These are phyloP conservation scores for Eucalyptus marginata DNA, from an alignment of 345 rosid genomes.

Conservation along the genomic window DNA sequence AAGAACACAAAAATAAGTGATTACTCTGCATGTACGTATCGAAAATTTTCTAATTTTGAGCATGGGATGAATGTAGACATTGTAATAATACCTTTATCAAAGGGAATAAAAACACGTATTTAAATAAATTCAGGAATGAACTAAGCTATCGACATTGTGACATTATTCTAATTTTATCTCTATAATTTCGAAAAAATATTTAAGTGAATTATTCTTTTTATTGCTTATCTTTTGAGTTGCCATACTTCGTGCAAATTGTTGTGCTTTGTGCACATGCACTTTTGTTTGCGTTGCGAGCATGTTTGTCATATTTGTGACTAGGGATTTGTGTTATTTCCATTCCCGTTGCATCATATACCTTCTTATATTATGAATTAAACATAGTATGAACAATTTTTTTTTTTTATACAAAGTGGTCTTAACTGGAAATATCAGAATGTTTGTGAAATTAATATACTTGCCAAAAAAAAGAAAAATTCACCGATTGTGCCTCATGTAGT, in stretches of 20 bases:
- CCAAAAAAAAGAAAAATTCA: too few relatives aligned
- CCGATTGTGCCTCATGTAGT: not conserved
- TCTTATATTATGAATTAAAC: too few relatives aligned
- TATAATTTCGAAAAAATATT: not conserved
- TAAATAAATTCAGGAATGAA: not conserved
- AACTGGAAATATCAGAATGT: not conserved
- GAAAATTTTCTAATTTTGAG: not conserved
- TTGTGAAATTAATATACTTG: not conserved
- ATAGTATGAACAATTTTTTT: too few relatives aligned
- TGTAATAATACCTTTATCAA: not conserved
- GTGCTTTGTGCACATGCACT: not conserved
- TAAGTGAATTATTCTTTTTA: not conserved
- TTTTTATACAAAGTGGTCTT: not conserved
- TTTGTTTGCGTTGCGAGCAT: fast-evolving
- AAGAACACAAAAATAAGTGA: not conserved
- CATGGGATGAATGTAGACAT: not conserved
- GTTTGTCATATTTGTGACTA: not conserved
- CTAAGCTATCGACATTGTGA: not conserved
- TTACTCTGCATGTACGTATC: fast-evolving
- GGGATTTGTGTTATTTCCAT: not conserved
- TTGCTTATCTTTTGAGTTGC: not conserved
- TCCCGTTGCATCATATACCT: too few relatives aligned
- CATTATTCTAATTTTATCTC: too few relatives aligned
- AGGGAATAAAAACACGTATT: not conserved
- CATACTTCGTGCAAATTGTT: too few relatives aligned